Evolutionary conservation across 352 stramenopile species (phyloP).

Genomic region (Pythium plurisporium): DNA sequence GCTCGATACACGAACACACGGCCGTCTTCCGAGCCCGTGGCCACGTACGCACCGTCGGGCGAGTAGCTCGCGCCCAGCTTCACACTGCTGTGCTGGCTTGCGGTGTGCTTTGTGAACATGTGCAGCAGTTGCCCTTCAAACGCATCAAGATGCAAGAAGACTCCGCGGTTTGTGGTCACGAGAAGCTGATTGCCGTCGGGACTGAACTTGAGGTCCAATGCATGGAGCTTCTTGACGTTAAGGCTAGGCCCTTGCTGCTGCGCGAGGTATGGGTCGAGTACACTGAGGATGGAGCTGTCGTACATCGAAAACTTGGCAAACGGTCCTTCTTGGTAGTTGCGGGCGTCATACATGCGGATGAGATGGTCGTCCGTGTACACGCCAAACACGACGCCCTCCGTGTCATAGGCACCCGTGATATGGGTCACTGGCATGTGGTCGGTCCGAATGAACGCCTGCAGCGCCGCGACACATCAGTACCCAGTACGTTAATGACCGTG

Average conservation of each 20-base stretch:
- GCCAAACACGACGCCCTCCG: slow-evolving; percentile 80
- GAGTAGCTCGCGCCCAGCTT: slow-evolving; percentile 71
- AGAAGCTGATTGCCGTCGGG: slow-evolving; percentile 82
- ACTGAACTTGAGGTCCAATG: slow-evolving; percentile 79
- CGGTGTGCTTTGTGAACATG: slow-evolving; percentile 55
- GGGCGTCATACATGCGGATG: slow-evolving; percentile 86
- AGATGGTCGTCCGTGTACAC: slow-evolving; percentile 84
- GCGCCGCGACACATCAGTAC: not conserved
- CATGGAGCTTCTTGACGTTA: slow-evolving; percentile 60
- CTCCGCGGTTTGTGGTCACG: slow-evolving; percentile 72
- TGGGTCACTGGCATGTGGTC: slow-evolving; percentile 60
- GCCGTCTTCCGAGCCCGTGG: slow-evolving; percentile 68
- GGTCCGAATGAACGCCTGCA: slow-evolving; percentile 54
- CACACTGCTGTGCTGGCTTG: slow-evolving; percentile 25
- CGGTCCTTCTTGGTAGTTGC: slow-evolving; percentile 82
- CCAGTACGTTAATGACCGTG: not conserved
- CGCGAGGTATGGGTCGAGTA: slow-evolving; percentile 60
- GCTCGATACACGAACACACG: slow-evolving; percentile 69
- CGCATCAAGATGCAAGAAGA: slow-evolving; percentile 80
- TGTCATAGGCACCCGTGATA: slow-evolving; percentile 75
- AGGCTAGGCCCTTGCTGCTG: slow-evolving; percentile 46
- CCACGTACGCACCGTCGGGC: slow-evolving; percentile 68
- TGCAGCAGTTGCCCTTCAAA: slow-evolving; percentile 82
- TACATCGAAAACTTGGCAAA: slow-evolving; percentile 88
- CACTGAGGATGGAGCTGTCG: slow-evolving; percentile 57